Conservation (phyloP, 805 yeast species). For the Candida corydali region DNA sequence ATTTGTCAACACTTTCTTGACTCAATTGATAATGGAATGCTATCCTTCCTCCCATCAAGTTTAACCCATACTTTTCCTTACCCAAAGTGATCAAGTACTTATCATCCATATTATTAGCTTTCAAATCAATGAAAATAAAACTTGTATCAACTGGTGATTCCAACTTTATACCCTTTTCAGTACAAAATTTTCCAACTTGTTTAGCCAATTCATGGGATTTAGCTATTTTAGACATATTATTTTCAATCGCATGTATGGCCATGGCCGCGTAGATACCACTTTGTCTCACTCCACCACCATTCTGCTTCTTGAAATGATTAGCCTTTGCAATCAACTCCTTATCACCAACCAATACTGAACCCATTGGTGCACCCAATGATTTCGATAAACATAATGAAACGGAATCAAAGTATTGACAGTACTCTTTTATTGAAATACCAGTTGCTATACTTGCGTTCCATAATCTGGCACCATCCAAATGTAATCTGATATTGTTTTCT, state of each 20-base stretch:
- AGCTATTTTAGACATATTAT: conserved; percentile 29
- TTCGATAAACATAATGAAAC: conserved; percentile 42
- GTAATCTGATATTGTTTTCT: conserved; percentile 30
- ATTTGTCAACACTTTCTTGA: conserved; percentile 23
- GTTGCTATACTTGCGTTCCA: conserved; percentile 43
- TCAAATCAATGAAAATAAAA: conserved; percentile 37
- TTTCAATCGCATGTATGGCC: conserved; percentile 40
- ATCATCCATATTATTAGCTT: conserved; percentile 25
- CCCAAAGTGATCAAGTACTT: conserved; percentile 33
- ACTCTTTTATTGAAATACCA: conserved; percentile 35
- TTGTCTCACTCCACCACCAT: conserved; percentile 44
- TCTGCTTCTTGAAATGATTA: conserved; percentile 42
- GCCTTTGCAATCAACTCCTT: conserved; percentile 32
- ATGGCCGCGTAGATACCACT: conserved; percentile 37
- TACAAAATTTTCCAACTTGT: conserved; percentile 30
- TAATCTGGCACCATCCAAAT: conserved; percentile 42
- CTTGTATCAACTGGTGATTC: conserved; percentile 38
- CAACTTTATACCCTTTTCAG: conserved; percentile 23
- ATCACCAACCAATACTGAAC: conserved; percentile 36
- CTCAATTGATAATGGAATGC: conserved; percentile 36
- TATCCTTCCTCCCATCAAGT: conserved; percentile 53
- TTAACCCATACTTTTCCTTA: conserved; percentile 51
- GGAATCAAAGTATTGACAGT: conserved; percentile 36
- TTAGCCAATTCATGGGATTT: conserved; percentile 31
- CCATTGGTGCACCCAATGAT: conserved; percentile 42